Evolutionary conservation across 129 eudicot genomes (phyloP), one percentile per base, ranked within the genome.

Genomic region (Calendula officinalis): DNA sequence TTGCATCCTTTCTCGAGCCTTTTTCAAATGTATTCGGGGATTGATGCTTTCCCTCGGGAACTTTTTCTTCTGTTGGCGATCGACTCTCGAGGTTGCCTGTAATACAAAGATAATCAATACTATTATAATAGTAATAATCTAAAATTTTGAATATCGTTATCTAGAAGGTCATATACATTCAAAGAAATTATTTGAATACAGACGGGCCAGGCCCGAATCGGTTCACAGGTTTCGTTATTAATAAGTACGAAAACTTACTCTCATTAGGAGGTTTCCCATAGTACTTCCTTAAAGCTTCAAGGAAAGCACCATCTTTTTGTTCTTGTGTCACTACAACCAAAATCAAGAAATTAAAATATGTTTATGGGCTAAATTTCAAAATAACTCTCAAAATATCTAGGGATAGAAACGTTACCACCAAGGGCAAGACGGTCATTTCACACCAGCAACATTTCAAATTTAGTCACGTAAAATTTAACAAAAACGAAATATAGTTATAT

Each of bases 251-350:
- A 61, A 75, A 22, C 95, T 78, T 84, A 87, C 95, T 60, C 52
- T 82, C 89, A 53, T 57, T 59, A 47, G 84, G 88, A 67, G 91
- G 84, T 62, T 77, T 80, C 58, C 96, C 96, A 17, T 88, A 88
- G 74, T 76, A 77, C 11, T 74, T 38, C 76, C 84, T 71, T 51
- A 88, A 51, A 71, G 67, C 82, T 76, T 88, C 86, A 59, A 79
- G 41, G 75, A 84, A 88, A 45, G 51, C 57, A 61, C 80, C 71
- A 63, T 84, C 89, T 66, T 73, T 84, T 36, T 82, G 88, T 77
- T 88, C 92, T 71, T 79, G 84, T 80, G 76, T 84, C 78, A 88
- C 96, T 88, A 73, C 22, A 75, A 70, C 34, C 51, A 68, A 58
- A 53, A 36, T 12, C 55, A 55, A 36, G 38, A 16, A 52, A 14